Percentiles rank a stretch among this genome's conserved stretches.
These are phyloP conservation scores for Cutaneotrichosporon dermatis DNA, from an alignment of 1,284 basidiomycete species.

Conservation along the genomic window DNA sequence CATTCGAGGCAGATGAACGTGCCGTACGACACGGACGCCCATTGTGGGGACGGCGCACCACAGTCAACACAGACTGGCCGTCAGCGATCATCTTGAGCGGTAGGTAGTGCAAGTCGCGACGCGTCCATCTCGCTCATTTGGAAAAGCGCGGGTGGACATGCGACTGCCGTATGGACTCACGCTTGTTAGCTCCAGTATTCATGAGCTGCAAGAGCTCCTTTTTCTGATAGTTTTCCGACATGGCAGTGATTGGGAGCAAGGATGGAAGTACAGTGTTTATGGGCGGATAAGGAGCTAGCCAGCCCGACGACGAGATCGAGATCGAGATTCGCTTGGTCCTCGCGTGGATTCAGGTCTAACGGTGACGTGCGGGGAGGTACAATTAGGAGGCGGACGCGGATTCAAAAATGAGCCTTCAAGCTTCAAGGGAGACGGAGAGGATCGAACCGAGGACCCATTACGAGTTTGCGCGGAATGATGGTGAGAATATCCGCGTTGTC, in stretches of 20 bases:
- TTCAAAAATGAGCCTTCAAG: too few species aligned
- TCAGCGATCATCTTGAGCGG: not conserved
- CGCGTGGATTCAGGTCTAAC: too few species aligned
- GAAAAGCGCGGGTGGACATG: too few species aligned
- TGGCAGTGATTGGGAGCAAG: not conserved
- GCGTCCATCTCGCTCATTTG: not conserved
- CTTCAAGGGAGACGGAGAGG: too few species aligned
- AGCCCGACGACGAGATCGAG: too few species aligned
- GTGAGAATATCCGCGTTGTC: too few species aligned
- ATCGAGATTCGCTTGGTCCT: too few species aligned
- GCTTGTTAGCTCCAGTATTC: slow-evolving; percentile 67
- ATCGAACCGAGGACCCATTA: too few species aligned
- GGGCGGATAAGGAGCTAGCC: too few species aligned
- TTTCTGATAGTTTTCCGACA: slow-evolving; percentile 63
- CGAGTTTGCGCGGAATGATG: too few species aligned
- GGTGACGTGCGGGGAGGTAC: too few species aligned
- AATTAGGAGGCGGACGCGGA: too few species aligned
- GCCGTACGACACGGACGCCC: slow-evolving; percentile 66
- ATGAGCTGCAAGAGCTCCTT: slow-evolving; percentile 62
- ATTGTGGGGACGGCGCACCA: slow-evolving; percentile 78
- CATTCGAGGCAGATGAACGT: slow-evolving; percentile 88
- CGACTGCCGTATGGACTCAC: slow-evolving; percentile 29
- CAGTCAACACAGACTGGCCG: slow-evolving; percentile 67
- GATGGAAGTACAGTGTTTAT: not conserved
- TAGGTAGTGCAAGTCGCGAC: not conserved